Conservation (phyloP, 1,284 basidiomycete species). For the Trametes hirsuta region DNA sequence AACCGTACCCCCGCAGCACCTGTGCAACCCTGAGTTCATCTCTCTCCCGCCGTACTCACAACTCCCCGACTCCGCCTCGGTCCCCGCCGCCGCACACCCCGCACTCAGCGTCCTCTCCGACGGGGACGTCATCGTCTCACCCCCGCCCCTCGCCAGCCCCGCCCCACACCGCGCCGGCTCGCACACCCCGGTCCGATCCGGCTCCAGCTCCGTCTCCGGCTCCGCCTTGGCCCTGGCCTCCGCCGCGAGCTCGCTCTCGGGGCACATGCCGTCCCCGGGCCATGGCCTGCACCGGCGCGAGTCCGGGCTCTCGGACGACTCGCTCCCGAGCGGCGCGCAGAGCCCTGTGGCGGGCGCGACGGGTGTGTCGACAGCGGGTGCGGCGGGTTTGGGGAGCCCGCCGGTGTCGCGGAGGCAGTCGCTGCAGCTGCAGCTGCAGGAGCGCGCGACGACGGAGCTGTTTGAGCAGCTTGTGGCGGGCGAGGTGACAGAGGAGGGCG, state of each 20-base stretch:
- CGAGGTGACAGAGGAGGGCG: constrained; percentile 63
- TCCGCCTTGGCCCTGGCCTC: constrained; percentile 1
- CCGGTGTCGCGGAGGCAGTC: constrained; percentile 34
- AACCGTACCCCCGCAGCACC: constrained; percentile 51
- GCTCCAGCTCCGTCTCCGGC: constrained; percentile 3
- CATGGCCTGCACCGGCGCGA: constrained; percentile 7
- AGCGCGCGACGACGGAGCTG: constrained; percentile 42
- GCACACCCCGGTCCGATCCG: constrained; percentile 11
- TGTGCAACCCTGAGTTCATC: constrained; percentile 79
- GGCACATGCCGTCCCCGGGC: constrained; percentile 8
- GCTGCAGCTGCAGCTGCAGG: constrained; percentile 26
- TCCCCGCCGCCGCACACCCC: constrained; percentile 3
- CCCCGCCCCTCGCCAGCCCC: not conserved
- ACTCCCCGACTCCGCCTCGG: constrained; percentile 8
- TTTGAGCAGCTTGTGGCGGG: constrained; percentile 67
- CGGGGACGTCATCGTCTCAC: constrained; percentile 10
- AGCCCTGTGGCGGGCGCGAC: not conserved
- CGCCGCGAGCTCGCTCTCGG: constrained; percentile 8
- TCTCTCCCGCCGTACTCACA: constrained; percentile 72
- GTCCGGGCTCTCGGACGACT: constrained; percentile 21
- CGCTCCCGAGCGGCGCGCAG: constrained; percentile 8
- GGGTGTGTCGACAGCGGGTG: not conserved
- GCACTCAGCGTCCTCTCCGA: constrained; percentile 15
- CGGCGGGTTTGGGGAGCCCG: constrained; percentile 13
- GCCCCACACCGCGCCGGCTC: constrained; percentile 1